Conservation (phyloP, 2,329 filamentous ascomycete genomes). For the Cordyceps farinosa region DNA sequence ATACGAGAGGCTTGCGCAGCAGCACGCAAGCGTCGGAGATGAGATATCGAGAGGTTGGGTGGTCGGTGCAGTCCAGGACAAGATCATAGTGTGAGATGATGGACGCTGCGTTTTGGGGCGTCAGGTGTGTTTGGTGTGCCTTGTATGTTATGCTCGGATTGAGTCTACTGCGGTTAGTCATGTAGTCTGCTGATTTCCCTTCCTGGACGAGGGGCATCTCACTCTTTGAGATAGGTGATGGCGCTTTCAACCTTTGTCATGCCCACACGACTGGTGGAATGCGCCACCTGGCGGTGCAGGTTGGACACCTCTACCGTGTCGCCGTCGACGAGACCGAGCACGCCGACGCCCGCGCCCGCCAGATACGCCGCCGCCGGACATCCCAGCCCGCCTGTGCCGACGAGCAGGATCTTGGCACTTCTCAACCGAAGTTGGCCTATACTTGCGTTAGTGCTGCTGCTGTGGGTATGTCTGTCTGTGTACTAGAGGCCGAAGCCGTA, state of each 20-base stretch:
- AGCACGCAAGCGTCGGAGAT: constrained; percentile 88
- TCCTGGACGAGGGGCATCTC: constrained; percentile 21
- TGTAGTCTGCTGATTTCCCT: not conserved
- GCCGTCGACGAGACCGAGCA: constrained; percentile 78
- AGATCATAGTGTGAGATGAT: constrained; percentile 73
- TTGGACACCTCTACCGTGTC: constrained; percentile 88
- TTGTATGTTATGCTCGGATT: constrained; percentile 69
- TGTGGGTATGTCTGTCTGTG: not conserved
- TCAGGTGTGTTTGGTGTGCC: constrained; percentile 61
- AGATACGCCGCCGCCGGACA: constrained; percentile 93
- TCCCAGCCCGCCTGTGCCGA: constrained; percentile 86
- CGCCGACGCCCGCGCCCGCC: constrained; percentile 82
- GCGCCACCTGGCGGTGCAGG: constrained; percentile 85
- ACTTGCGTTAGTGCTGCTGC: not conserved
- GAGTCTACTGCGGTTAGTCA: constrained; percentile 45
- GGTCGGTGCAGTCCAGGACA: constrained; percentile 92
- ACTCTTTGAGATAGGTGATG: constrained; percentile 55
- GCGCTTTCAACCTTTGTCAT: constrained; percentile 79
- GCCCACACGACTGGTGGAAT: constrained; percentile 67
- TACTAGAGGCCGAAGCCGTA: constrained; percentile 30
- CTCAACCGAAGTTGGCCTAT: constrained; percentile 73
- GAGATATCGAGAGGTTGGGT: constrained; percentile 85
- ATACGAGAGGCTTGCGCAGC: constrained; percentile 74
- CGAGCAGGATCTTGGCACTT: constrained; percentile 67
- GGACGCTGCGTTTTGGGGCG: constrained; percentile 61